Conservation (phyloP, 805 yeast genomes). For the Pichia phayaonensis region DNA sequence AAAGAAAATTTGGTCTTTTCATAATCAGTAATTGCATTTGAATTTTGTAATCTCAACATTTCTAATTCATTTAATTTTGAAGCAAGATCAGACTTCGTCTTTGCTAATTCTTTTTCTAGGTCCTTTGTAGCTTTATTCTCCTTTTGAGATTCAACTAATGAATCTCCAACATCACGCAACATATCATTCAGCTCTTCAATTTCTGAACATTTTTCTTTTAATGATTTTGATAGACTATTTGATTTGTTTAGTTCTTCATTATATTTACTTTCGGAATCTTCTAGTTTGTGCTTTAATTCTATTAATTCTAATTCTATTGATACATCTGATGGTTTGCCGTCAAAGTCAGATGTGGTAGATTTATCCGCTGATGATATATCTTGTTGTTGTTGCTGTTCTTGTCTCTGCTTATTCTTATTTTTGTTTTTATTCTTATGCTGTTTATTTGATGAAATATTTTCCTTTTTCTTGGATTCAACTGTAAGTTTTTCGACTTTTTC, state of each 20-base stretch:
- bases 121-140: conserved; percentile 14
- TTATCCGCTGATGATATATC: conserved; percentile 8
- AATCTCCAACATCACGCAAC: conserved; percentile 71
- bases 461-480: conserved; percentile 13
- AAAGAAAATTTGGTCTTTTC: conserved; percentile 24
- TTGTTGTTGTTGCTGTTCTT: conserved; percentile 5
- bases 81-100: conserved; percentile 7
- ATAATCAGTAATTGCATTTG: conserved; percentile 30
- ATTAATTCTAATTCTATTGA: conserved; percentile 1
- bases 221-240: conserved; percentile 20
- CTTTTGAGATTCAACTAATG: conserved; percentile 57
- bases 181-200: conserved; percentile 66
- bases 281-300: conserved; percentile 22
- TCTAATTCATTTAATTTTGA: conserved; percentile 19
- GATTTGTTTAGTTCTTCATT: conserved; percentile 9
- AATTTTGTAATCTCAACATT: conserved; percentile 30
- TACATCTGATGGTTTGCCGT: background rate
- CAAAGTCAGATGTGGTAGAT: background rate
- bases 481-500: conserved; percentile 19
- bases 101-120: background rate
- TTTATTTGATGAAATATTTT: background rate
- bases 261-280: conserved; percentile 11
- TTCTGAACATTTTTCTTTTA: conserved; percentile 49
- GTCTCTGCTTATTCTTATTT: conserved; percentile 17
- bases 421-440: background rate